Evolutionary conservation across 2,329 filamentous ascomycete species (phyloP), one percentile per base, ranked within the genome.

Genomic region (Aspergillus pseudoviridinutans): DNA sequence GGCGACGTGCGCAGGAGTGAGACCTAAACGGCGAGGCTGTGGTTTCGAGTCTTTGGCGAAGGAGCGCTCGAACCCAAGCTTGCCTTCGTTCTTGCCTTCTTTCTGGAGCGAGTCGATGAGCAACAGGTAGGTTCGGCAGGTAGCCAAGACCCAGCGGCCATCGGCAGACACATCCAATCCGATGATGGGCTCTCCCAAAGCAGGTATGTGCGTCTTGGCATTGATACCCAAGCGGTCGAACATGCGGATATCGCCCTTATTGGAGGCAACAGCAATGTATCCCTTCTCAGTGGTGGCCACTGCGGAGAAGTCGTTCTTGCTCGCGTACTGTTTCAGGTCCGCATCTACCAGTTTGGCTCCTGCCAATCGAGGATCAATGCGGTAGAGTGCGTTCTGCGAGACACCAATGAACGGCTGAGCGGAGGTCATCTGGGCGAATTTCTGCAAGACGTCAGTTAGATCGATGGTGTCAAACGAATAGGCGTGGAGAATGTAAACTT

Each of bases 191-290:
- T 99, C 94, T 64, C 94, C 94, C 14, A 99, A 86, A 5, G 94
- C 94, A 3, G 94, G 94, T 56, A 99, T 92, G 62, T 95, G 90
- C 0, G 94, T 97, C 82, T 99, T 99, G 42, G 94, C 94, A 65
- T 96, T 95, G 77, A 97, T 95, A 14, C 94, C 94, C 2, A 99
- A 85, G 20, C 92, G 90, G 73, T 99, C 94, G 68, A 99, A 99
- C 67, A 99, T 86, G 55, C 94, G 91, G 61, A 99, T 92, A 66
- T 99, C 94, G 66, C 94, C 94, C 80, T 99, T 99, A 79, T 96
- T 96, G 54, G 92, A 97, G 0, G 94, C 93, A 7, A 99, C 92
- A 4, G 94, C 94, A 62, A 99, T 92, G 71, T 97, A 95, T 10
- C 94, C 94, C 77, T 97, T 93, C 69, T 96, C 92, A 0, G 94